Percentiles rank a stretch among this genome's conserved stretches.
phyloP scores from a whole-genome alignment of 2,329 filamentous ascomycete genomes.

The Pseudocercospora crystallina region DNA sequence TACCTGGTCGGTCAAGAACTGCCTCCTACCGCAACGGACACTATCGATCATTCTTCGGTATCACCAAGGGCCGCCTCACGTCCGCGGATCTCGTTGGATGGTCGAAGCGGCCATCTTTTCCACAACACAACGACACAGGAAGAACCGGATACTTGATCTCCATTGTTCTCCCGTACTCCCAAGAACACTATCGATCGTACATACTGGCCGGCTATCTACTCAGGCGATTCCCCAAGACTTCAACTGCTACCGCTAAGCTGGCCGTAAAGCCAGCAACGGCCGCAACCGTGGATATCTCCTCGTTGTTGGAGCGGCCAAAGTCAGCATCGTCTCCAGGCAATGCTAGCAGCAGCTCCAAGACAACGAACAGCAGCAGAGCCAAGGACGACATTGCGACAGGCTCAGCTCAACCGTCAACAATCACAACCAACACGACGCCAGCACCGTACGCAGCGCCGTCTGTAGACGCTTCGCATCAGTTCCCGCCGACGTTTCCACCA shows the following conservation, averaged over 20 bases:
- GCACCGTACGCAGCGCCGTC: conserved; percentile 24
- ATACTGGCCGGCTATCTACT: too few species aligned
- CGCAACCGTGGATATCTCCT: conserved; percentile 93
- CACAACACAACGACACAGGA: too few species aligned
- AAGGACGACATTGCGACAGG: conserved; percentile 23
- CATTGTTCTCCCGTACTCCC: too few species aligned
- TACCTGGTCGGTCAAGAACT: conserved; percentile 8
- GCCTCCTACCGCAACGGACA: conserved; percentile 7
- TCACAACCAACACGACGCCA: conserved; percentile 25
- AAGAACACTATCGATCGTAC: neutral
- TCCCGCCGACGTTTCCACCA: conserved; percentile 23
- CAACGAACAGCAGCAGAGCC: conserved; percentile 29
- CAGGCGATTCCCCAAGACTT: too few species aligned
- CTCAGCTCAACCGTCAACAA: conserved; percentile 23
- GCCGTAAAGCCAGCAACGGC: conserved; percentile 46
- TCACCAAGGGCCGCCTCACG: conserved; percentile 17
- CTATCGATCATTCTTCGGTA: conserved; percentile 12
- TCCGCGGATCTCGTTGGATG: conserved; percentile 8
- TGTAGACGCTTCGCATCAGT: conserved; percentile 19
- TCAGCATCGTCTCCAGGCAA: conserved; percentile 63
- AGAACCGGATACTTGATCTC: too few species aligned
- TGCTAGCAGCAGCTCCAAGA: conserved; percentile 41
- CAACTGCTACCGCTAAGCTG: conserved; percentile 37
- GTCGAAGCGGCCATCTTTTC: neutral
- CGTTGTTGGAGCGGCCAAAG: conserved; percentile 75